phyloP scores from a whole-genome alignment of 169 alveolate genomes.

The Condylostoma magnum region DNA sequence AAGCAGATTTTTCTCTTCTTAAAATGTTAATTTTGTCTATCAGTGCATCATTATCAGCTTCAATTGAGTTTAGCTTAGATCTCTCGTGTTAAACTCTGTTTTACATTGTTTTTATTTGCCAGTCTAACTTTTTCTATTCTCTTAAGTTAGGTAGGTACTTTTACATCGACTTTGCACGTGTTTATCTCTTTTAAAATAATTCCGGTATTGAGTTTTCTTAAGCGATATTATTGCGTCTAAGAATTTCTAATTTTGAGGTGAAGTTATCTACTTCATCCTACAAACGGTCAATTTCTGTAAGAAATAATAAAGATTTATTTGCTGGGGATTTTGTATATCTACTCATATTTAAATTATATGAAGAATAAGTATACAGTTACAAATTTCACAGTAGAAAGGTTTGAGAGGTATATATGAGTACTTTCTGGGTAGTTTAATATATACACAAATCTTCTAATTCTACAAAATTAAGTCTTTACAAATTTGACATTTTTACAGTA shows the following conservation, averaged over 20 bases:
- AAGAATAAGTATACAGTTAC: no score
- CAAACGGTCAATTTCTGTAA: conserved; percentile 56
- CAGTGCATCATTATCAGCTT: conserved; percentile 45
- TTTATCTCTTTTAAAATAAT: conserved; percentile 27
- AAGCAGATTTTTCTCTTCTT: conserved; percentile 52
- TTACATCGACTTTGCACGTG: conserved; percentile 11
- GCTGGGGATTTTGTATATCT: no score
- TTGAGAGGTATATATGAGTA: no score
- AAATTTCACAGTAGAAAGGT: no score
- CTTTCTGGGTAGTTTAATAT: no score
- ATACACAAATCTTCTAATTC: no score
- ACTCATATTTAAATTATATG: no score
- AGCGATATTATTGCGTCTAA: conserved; percentile 39
- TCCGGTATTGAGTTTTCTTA: conserved; percentile 16
- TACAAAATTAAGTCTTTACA: no score
- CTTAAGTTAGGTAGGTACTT: conserved; percentile 17
- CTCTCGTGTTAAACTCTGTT: conserved; percentile 47
- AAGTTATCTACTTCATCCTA: conserved; percentile 63
- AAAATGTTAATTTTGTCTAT: conserved; percentile 49
- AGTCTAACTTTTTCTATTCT: conserved; percentile 14
- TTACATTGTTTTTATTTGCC: conserved; percentile 22
- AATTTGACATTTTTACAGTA: no score
- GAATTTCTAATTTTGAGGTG: conserved; percentile 60
- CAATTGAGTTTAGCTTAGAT: conserved; percentile 52
- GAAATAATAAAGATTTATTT: no score